Evolutionary conservation across 306 rosid genomes (phyloP), one percentile per base, ranked within the genome.

Genomic region (Styphnolobium japonicum): DNA sequence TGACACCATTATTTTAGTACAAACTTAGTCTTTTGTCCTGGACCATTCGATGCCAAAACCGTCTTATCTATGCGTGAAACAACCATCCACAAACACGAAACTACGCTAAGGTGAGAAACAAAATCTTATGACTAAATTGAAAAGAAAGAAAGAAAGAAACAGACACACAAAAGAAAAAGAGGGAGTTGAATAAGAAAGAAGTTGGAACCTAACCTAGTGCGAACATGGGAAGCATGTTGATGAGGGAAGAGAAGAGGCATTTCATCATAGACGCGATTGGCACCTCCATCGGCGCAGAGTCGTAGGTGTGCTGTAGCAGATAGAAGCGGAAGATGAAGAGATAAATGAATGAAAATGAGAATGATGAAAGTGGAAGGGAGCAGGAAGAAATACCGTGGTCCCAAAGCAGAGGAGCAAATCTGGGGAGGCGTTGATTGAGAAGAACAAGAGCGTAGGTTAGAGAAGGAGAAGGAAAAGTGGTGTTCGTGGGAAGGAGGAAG

Each of bases 221-320:
- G 96, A 85, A 95, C 90, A 63, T 71, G 85, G 10, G 77, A 80
- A 15, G 92, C 85, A 29, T 85, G 85, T 42, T 84, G 75, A 3
- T 76, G 83, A 42, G 99, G 96, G 49, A 93, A 81, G 9, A 90
- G 64, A 58, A 82, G 88, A 78, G 98, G 99, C 87, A 95, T 80
- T 84, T 95, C 98, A 76, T 95, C 97, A 58, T 53, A 90, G 57
- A 95, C 81, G 14, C 96, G 90, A 61, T 95, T 95, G 18, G 99
- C 99, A 27, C 99, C 99, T 56, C 99, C 99, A 66, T 95, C 99
- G 0, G 99, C 99, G 77, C 99, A 95, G 4, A 95, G 22, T 45
- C 94, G 92, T 4, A 90, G 67, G 34, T 66, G 67, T 25, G 97
- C 99, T 95, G 96, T 83, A 56, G 27, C 87, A n/a, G n/a, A n/a